phyloP scores from a whole-genome alignment of 371 early-diverging fungal genomes.

The Rhizopus stolonifer region DNA sequence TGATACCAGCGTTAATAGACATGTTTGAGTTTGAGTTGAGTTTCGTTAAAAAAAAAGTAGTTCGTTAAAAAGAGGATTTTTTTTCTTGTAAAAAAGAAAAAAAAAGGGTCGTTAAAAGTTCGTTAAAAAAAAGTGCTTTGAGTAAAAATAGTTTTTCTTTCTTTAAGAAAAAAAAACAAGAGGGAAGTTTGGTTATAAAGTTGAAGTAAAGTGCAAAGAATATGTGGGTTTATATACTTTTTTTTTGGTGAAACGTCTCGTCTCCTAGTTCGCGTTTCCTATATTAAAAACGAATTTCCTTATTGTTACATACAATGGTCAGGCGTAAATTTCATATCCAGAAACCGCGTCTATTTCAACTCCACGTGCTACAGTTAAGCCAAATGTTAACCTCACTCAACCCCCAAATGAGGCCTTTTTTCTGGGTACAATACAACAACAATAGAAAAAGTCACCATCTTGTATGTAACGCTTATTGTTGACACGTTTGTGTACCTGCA shows the following conservation, averaged over 20 bases:
- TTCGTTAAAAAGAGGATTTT: background rate
- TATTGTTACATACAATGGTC: background rate
- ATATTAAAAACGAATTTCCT: background rate
- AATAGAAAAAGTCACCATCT: too few species aligned
- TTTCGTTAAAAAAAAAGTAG: conserved; percentile 2
- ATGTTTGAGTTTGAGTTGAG: background rate
- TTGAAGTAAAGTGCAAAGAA: background rate
- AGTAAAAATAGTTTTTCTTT: background rate
- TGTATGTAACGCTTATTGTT: too few species aligned
- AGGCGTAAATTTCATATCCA: background rate
- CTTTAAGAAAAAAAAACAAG: background rate
- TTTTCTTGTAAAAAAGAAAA: too few species aligned
- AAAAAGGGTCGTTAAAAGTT: conserved; percentile 1
- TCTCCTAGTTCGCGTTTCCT: background rate
- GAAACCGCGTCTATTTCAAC: background rate
- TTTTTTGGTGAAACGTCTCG: background rate
- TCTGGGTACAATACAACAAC: background rate
- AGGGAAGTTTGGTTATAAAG: background rate
- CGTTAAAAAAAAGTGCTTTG: background rate
- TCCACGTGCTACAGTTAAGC: background rate
- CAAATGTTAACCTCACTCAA: conserved; percentile 1
- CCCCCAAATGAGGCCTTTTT: background rate
- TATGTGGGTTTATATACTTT: background rate
- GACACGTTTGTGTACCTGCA: too few species aligned
- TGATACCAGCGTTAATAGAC: conserved; percentile 82